Conservation (phyloP, 1,139 yeast species). For the Geotrichum australiense region DNA sequence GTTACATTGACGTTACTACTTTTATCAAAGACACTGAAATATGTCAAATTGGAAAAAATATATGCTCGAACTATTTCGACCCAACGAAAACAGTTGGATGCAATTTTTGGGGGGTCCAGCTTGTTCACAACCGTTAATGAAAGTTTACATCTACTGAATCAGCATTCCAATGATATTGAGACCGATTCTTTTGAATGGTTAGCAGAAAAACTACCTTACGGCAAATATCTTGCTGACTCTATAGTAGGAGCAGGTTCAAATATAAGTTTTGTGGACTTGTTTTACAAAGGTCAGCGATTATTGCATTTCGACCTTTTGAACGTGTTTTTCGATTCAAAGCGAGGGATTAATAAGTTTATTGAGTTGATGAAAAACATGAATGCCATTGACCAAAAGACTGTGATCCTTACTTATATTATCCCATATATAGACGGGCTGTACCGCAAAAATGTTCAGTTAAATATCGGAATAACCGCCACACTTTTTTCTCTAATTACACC, state of each 20-base stretch:
- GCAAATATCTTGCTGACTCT: conserved; percentile 6
- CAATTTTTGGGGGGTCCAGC: conserved; percentile 13
- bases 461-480: neutral
- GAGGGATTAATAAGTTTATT: neutral
- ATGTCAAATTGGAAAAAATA: conserved; percentile 1
- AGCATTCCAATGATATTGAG: neutral
- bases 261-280: neutral
- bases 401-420: conserved; percentile 9
- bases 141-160: conserved; percentile 3
- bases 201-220: conserved; percentile 6
- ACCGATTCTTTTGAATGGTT: conserved; percentile 7
- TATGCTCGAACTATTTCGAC: conserved; percentile 1
- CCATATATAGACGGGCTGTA: conserved; percentile 9
- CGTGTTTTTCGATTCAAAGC: neutral
- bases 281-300: conserved; percentile 8
- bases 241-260: neutral
- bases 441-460: neutral
- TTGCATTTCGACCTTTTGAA: conserved; percentile 2
- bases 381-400: conserved; percentile 8
- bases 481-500: conserved; percentile 1
- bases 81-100: conserved; percentile 9
- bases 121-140: conserved; percentile 8
- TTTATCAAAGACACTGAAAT: neutral
- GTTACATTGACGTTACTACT: conserved; percentile 4
- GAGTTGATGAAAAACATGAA: neutral